Conservation (phyloP, 331 rosid species). For the Quercus phellos region DNA sequence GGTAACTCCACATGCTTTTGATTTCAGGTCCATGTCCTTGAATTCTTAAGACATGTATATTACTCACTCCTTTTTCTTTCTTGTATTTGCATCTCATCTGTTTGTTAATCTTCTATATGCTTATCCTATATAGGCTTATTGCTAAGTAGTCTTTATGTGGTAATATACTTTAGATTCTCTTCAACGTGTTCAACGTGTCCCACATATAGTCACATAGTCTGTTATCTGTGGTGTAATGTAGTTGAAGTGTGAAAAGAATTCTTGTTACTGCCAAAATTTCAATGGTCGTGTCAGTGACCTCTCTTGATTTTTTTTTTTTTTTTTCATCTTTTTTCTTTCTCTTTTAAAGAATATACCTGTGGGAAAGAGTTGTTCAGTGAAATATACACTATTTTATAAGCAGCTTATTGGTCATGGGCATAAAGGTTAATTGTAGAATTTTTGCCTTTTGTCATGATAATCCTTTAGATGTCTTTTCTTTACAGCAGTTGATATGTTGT, state of each 20-base stretch:
- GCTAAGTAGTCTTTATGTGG: neutral
- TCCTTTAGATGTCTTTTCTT: too few relatives aligned
- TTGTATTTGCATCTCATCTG: neutral
- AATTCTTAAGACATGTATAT: slow-evolving; percentile 6
- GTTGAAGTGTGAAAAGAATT: neutral
- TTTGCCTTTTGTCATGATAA: too few relatives aligned
- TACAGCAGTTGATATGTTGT: too few relatives aligned
- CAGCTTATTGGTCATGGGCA: neutral
- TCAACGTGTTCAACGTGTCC: too few relatives aligned
- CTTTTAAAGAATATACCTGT: neutral
- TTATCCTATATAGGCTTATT: neutral
- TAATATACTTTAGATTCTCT: neutral
- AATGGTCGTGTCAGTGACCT: neutral
- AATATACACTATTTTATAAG: neutral
- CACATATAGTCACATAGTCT: neutral
- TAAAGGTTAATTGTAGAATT: neutral
- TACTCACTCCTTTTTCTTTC: neutral
- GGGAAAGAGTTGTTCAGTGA: neutral
- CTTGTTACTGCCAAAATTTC: neutral
- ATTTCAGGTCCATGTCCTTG: neutral
- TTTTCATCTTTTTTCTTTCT: too few relatives aligned
- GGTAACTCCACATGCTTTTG: slow-evolving; percentile 34
- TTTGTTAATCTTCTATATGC: neutral
- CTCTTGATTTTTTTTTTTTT: neutral
- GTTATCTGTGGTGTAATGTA: neutral